A percentile compares a stretch with the other conserved stretches of the same genome.
Conservation (phyloP, 2,329 filamentous ascomycete genomes). For the Graphilbum ipis-grandicollis region DNA sequence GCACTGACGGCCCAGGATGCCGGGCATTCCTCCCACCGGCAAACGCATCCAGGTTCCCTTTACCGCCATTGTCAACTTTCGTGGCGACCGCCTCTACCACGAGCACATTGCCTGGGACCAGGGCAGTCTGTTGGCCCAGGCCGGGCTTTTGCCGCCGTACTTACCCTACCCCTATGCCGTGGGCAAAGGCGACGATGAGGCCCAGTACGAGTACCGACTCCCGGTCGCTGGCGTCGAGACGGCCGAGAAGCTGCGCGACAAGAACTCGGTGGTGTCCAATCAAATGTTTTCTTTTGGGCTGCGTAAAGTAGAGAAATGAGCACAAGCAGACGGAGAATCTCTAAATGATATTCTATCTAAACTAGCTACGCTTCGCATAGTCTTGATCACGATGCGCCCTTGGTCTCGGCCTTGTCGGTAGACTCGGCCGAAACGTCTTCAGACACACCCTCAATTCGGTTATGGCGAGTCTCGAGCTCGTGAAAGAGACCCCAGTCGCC, state of each 20-base stretch:
- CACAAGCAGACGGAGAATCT: background rate
- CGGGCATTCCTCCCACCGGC: constrained; percentile 40
- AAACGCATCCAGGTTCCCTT: constrained; percentile 40
- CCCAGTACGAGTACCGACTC: constrained; percentile 36
- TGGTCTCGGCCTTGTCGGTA: background rate
- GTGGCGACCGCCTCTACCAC: constrained; percentile 50
- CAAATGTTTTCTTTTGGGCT: constrained; percentile 26
- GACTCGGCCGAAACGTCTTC: background rate
- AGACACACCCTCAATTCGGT: background rate
- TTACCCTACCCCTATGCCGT: constrained; percentile 42
- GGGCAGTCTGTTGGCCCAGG: constrained; percentile 40
- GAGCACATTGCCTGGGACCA: constrained; percentile 61
- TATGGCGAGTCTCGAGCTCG: background rate
- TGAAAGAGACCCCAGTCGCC: constrained; percentile 5
- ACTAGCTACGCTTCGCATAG: no score
- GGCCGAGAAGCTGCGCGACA: constrained; percentile 27
- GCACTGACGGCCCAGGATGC: constrained; percentile 21
- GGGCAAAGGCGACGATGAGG: constrained; percentile 19
- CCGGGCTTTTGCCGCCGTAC: constrained; percentile 47
- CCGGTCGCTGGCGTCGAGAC: constrained; percentile 41
- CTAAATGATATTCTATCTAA: no score
- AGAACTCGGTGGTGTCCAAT: constrained; percentile 36
- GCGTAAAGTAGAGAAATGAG: constrained; percentile 6
- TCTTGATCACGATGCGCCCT: background rate
- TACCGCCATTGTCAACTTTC: constrained; percentile 46